A percentile compares a stretch with the other conserved stretches of the same genome.
These are phyloP conservation scores for Acacia crassicarpa DNA, from an alignment of 306 rosid species.

Conservation along the genomic window DNA sequence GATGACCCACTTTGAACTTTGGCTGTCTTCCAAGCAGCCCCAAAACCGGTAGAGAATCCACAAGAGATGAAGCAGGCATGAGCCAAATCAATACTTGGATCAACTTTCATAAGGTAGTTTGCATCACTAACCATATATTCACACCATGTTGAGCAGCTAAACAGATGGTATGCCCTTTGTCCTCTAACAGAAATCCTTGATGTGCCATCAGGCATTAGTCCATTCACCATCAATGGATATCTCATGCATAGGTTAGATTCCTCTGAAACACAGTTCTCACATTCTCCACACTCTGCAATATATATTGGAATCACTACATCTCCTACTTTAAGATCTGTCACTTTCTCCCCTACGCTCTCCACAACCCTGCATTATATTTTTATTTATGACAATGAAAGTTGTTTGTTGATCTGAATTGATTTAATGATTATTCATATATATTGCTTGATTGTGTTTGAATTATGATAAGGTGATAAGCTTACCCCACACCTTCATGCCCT, in stretches of 20 bases:
- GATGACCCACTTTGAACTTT: conserved; percentile 28
- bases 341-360: neutral
- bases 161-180: conserved; percentile 24
- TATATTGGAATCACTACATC: neutral
- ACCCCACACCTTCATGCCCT: conserved; percentile 77
- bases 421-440: neutral
- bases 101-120: conserved; percentile 29
- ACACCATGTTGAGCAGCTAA: conserved; percentile 43
- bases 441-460: neutral
- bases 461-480: neutral
- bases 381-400: neutral
- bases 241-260: neutral
- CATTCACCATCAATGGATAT: neutral
- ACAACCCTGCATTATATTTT: conserved; percentile 24
- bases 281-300: neutral
- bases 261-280: neutral
- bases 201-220: neutral
- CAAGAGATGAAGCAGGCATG: conserved; percentile 45
- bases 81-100: conserved; percentile 5
- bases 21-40: conserved; percentile 47
- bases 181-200: conserved; percentile 21
- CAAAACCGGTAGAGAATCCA: conserved; percentile 51
- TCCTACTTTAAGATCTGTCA: neutral
- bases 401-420: neutral
- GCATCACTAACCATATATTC: conserved; percentile 37